A percentile compares a stretch with the other conserved stretches of the same genome.
phyloP scores from a whole-genome alignment of 176 grass and related monocot genomes.

The Rhynchospora tenuis region DNA sequence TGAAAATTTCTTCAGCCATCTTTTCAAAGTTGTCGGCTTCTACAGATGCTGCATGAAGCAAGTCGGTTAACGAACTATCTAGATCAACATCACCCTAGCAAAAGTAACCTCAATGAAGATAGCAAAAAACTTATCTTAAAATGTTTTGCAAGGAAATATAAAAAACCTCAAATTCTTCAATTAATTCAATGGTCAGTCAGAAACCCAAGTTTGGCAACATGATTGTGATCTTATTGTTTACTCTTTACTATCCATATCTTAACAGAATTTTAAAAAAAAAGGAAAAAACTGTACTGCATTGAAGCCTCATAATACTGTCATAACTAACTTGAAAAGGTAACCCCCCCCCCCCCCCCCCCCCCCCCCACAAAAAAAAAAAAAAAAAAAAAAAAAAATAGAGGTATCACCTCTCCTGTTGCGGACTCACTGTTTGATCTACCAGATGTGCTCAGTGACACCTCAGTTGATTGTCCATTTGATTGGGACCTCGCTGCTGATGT shows the following conservation, averaged over 20 bases:
- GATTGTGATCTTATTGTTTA: background rate
- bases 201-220: background rate
- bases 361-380: background rate
- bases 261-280: too few relatives aligned
- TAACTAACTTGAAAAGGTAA: too few relatives aligned
- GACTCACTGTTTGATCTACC: background rate
- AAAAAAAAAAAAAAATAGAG: background rate
- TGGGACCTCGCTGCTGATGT: background rate
- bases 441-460: background rate
- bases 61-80: constrained; percentile 30
- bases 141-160: background rate
- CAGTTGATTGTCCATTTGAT: background rate
- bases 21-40: constrained; percentile 36
- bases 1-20: constrained; percentile 25
- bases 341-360: too few relatives aligned
- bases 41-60: constrained; percentile 27
- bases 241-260: background rate
- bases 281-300: background rate
- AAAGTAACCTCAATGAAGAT: background rate
- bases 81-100: constrained; percentile 32
- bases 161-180: background rate
- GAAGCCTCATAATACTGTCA: too few relatives aligned
- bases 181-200: background rate
- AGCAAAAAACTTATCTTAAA: background rate
- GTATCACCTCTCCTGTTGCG: background rate